Percentiles rank a stretch among this genome's conserved stretches.
These are phyloP conservation scores for Crucihimalaya himalaica DNA, from an alignment of 345 rosid genomes.

Conservation along the genomic window DNA sequence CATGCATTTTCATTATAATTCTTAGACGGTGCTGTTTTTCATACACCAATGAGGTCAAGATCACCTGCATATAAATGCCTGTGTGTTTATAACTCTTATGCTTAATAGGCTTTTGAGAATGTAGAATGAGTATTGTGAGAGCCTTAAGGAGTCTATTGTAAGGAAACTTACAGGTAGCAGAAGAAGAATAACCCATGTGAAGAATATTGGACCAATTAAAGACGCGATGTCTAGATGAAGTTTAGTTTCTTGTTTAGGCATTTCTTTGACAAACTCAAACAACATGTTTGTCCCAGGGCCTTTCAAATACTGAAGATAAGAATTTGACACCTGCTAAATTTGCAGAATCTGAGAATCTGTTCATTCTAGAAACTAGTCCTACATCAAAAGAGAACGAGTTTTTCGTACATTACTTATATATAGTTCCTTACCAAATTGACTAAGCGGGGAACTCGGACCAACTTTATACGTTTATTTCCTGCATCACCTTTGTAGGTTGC, in stretches of 20 bases:
- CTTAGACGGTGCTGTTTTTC: constrained; percentile 80
- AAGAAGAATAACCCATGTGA: constrained; percentile 50
- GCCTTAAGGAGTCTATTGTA: neutral
- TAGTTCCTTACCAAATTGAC: constrained; percentile 68
- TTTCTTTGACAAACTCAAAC: constrained; percentile 74
- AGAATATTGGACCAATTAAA: constrained; percentile 77
- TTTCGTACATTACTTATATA: too few relatives aligned
- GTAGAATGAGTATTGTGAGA: neutral
- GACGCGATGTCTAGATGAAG: constrained; percentile 65
- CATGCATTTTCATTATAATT: constrained; percentile 97
- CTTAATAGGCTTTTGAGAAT: neutral
- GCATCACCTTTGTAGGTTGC: constrained; percentile 51
- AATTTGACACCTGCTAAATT: constrained; percentile 63
- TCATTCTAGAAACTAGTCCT: neutral
- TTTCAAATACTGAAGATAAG: constrained; percentile 58
- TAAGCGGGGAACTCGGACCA: constrained; percentile 67
- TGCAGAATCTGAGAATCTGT: constrained; percentile 38
- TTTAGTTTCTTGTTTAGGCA: constrained; percentile 59
- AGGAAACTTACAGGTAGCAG: constrained; percentile 73
- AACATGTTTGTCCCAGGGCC: constrained; percentile 56
- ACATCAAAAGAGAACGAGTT: too few relatives aligned
- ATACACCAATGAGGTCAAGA: constrained; percentile 65
- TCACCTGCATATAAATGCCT: constrained; percentile 43
- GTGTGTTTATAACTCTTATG: too few relatives aligned
- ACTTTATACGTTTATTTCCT: constrained; percentile 11